Evolutionary conservation across 345 rosid genomes (phyloP).

Genomic region (Linum trigynum): DNA sequence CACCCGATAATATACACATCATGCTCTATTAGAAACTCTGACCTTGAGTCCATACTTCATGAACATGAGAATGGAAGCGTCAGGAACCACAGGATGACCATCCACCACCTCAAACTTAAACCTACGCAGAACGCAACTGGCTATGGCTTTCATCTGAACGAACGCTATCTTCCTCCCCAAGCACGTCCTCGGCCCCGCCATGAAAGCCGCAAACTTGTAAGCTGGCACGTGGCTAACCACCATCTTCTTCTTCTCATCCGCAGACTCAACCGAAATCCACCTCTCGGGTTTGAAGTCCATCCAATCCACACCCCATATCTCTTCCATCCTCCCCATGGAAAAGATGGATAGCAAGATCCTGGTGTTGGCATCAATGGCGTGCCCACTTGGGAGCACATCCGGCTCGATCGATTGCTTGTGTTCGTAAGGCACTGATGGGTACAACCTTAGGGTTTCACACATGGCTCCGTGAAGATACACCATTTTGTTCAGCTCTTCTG

Average conservation of each 20-base stretch:
- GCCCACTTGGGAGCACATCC: constrained; percentile 15
- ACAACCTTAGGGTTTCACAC: constrained; percentile 10
- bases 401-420: neutral
- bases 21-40: constrained; percentile 4
- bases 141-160: constrained; percentile 5
- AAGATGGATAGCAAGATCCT: constrained; percentile 5
- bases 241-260: neutral
- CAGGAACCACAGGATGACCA: neutral
- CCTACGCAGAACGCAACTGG: constrained; percentile 10
- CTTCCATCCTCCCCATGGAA: constrained; percentile 15
- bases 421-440: constrained; percentile 14
- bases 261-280: constrained; percentile 4
- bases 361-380: neutral
- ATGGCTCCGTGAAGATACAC: constrained; percentile 14
- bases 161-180: constrained; percentile 16
- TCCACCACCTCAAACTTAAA: constrained; percentile 7
- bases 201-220: constrained; percentile 10
- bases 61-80: constrained; percentile 3
- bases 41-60: constrained; percentile 17
- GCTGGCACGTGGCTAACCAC: constrained; percentile 5
- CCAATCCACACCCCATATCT: constrained; percentile 17
- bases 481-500: constrained; percentile 6
- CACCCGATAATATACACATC: too few relatives aligned
- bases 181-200: constrained; percentile 14
- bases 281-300: constrained; percentile 17